phyloP scores from a whole-genome alignment of 2,329 filamentous ascomycete genomes.

The Ophiostoma sp. region DNA sequence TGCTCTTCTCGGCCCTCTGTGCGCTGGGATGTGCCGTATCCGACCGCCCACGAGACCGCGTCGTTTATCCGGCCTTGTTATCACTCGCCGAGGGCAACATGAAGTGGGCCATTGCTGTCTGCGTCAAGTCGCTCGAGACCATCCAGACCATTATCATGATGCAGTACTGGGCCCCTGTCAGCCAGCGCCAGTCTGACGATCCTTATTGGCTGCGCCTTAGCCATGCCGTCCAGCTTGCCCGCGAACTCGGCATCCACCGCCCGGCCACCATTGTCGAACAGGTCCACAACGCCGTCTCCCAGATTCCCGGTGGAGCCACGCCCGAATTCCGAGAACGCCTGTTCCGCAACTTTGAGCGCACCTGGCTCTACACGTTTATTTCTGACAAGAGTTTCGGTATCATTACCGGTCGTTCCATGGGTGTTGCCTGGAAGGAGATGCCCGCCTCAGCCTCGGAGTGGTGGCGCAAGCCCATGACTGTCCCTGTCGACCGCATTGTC shows the following conservation, averaged over 20 bases:
- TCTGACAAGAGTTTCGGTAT: slow-evolving; percentile 31
- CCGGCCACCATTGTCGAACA: slow-evolving; percentile 30
- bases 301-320: slow-evolving; percentile 18
- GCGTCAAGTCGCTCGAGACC: slow-evolving; percentile 34
- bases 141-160: slow-evolving; percentile 34
- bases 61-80: slow-evolving; percentile 31
- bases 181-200: slow-evolving; percentile 31
- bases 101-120: slow-evolving; percentile 34
- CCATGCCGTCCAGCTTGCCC: slow-evolving; percentile 33
- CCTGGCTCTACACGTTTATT: slow-evolving; percentile 31
- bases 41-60: slow-evolving; percentile 31
- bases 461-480: slow-evolving; percentile 31
- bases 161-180: slow-evolving; percentile 34
- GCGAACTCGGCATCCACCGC: slow-evolving; percentile 32
- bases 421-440: slow-evolving; percentile 28
- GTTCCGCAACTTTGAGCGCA: slow-evolving; percentile 31
- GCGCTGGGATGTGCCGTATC: slow-evolving; percentile 35
- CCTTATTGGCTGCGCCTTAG: slow-evolving; percentile 34
- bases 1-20: slow-evolving; percentile 34
- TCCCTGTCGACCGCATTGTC: slow-evolving; percentile 32
- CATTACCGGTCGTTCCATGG: slow-evolving; percentile 30
- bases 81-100: slow-evolving; percentile 34
- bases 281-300: slow-evolving; percentile 26
- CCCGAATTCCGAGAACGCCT: slow-evolving; percentile 28
- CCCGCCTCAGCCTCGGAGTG: slow-evolving; percentile 27